Base-by-base conservation (phyloP, 2,329 filamentous ascomycete species). In the Paramyrothecium roridum region DNA sequence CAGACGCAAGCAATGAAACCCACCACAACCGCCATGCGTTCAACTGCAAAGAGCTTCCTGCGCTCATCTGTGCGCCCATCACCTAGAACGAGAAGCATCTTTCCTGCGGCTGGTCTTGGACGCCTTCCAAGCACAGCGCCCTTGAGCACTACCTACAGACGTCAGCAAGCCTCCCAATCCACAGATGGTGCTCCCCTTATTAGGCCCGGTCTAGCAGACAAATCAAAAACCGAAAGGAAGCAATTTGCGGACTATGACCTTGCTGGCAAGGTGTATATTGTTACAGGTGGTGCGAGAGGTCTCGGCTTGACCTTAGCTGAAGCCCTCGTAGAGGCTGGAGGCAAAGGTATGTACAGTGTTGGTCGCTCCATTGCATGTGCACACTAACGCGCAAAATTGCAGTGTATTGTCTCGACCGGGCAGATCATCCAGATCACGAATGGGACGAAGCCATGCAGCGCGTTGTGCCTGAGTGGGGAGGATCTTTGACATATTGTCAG, bases 271-370 rank as follows among this genome's bases (percentile, higher is more conserved):
- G 80, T 89, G 1, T 82, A 91, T 49, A 69, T 89, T 30, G 85
- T 92, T 3, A 89, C 88, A 2, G 89, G 89, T 19, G 89, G 83
- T 54, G 89, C 83, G 2, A 80, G 85, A 57, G 90, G 90, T 0
- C 78, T 93, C 11, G 89, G 89, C n/a, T 73, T 93, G 20, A 83
- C 86, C 7, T 83, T 92, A 63, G 83, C 88, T 1, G 88, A 93
- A 64, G 88, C 86, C 1, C 73, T 93, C 16, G 76, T 90, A 13
- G 88, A 93, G 70, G 89, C 89, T 22, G 89, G 90, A 20, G 90
- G 88, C 22, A 89, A 76, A 60, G 82, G 82, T 84, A 34, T 45
- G 10, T 16, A 13, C 16, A 4, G 51, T 21, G 10, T 16, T 33
- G 16, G 3, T 22, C 8, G 30, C 30, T 20, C 6, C 6, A 22